Conservation (phyloP, 805 yeast genomes). For the Candida saitoana region DNA sequence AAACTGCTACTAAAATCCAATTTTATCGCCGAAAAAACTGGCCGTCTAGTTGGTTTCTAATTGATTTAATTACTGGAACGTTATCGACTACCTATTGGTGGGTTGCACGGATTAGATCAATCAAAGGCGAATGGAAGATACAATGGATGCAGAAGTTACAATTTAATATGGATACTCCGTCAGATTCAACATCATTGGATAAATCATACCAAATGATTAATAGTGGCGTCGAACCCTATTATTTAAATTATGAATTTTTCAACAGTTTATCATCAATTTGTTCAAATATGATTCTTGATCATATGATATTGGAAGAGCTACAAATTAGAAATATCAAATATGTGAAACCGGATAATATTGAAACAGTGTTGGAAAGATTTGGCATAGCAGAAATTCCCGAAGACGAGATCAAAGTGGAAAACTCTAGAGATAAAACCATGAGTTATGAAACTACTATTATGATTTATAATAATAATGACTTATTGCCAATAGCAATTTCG, state of each 20-base stretch:
- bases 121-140: slow-evolving; percentile 53
- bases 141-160: slow-evolving; percentile 43
- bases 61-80: slow-evolving; percentile 35
- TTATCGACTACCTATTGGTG: slow-evolving; percentile 44
- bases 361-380: slow-evolving; percentile 15
- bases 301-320: slow-evolving; percentile 51
- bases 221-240: slow-evolving; percentile 4
- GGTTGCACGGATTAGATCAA: slow-evolving; percentile 48
- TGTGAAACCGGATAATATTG: slow-evolving; percentile 19
- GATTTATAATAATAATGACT: slow-evolving; percentile 21
- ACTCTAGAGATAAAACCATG: slow-evolving; percentile 7
- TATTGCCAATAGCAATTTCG: slow-evolving; percentile 32
- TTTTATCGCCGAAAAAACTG: slow-evolving; percentile 49
- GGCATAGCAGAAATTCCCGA: slow-evolving; percentile 8
- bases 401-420: neutral
- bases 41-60: slow-evolving; percentile 56
- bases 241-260: slow-evolving; percentile 29
- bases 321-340: slow-evolving; percentile 35
- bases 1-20: slow-evolving; percentile 14
- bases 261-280: slow-evolving; percentile 38
- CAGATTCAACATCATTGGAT: neutral
- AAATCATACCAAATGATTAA: neutral
- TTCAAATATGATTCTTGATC: slow-evolving; percentile 47
- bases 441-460: slow-evolving; percentile 22
- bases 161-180: slow-evolving; percentile 5